A percentile compares a stretch with the other conserved stretches of the same genome.
Conservation (phyloP, 257 asterid species). For the Solanum sejunctum region DNA sequence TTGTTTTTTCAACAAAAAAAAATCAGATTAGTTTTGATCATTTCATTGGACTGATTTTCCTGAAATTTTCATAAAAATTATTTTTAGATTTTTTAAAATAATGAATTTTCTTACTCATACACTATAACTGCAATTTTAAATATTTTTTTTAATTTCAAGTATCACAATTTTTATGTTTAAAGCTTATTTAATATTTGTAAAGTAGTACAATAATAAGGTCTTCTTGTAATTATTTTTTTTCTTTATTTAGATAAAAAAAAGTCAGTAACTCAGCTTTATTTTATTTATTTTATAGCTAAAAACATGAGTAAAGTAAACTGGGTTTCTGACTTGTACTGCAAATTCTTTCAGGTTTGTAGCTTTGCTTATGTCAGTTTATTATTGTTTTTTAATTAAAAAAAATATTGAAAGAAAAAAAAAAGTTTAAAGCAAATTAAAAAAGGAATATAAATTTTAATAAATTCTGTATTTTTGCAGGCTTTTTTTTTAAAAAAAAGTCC, state of each 20-base stretch:
- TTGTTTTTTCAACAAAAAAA: no score
- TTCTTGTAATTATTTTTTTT: not conserved
- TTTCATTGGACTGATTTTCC: no score
- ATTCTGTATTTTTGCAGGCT: not conserved
- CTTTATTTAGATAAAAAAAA: constrained; percentile 3
- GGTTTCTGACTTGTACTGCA: constrained; percentile 19
- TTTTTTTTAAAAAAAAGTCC: not conserved
- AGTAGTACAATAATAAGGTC: constrained; percentile 18
- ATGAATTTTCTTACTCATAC: no score
- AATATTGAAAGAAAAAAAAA: not conserved
- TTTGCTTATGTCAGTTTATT: constrained; percentile 3
- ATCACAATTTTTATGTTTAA: not conserved
- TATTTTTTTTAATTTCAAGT: not conserved
- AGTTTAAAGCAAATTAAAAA: not conserved
- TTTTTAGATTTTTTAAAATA: no score
- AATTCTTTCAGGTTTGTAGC: constrained; percentile 10
- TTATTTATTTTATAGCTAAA: not conserved
- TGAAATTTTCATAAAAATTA: no score
- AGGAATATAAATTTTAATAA: not conserved
- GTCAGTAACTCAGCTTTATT: constrained; percentile 17
- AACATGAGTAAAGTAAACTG: constrained; percentile 6
- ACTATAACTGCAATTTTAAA: no score
- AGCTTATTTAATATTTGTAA: not conserved
- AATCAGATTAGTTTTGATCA: no score
- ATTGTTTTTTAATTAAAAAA: not conserved